Percentiles rank a stretch among this genome's conserved stretches.
Evolutionary conservation across 257 asterid genomes (phyloP).

Genomic region (Agastache rugosa): DNA sequence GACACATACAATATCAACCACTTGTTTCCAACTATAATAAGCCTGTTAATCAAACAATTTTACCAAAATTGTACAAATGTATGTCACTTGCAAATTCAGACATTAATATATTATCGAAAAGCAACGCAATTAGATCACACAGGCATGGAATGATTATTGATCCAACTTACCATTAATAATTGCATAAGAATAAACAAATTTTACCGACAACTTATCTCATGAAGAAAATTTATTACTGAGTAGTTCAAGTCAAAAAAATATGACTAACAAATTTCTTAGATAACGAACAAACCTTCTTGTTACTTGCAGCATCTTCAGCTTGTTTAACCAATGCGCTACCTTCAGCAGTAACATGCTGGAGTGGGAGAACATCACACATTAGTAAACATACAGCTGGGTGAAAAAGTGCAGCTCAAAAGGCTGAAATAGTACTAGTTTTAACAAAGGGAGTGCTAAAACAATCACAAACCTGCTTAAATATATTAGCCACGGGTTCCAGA

Average conservation of each 20-base stretch:
- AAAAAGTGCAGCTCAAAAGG: constrained; percentile 17
- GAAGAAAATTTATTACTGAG: not conserved
- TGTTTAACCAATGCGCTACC: constrained; percentile 63
- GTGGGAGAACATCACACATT: constrained; percentile 29
- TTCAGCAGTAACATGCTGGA: constrained; percentile 68
- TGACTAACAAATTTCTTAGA: not conserved
- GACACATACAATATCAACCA: not conserved
- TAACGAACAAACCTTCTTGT: constrained; percentile 49
- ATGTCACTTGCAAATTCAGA: not conserved
- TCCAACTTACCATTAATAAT: constrained; percentile 24
- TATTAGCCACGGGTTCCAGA: constrained; percentile 62
- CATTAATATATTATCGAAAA: not conserved
- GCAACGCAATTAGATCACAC: not conserved
- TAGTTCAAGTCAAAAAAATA: constrained; percentile 12
- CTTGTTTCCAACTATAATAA: constrained; percentile 5
- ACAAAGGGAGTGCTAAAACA: constrained; percentile 24
- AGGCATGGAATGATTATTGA: not conserved
- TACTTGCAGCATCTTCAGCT: constrained; percentile 66
- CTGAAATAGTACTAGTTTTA: constrained; percentile 12
- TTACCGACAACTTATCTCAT: not conserved
- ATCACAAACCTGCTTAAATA: constrained; percentile 81
- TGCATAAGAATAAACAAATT: not conserved
- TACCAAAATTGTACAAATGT: not conserved
- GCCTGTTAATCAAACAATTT: not conserved
- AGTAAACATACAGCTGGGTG: constrained; percentile 23